phyloP scores from a whole-genome alignment of 2,329 filamentous ascomycete genomes.

The Stachybotrys chartarum region DNA sequence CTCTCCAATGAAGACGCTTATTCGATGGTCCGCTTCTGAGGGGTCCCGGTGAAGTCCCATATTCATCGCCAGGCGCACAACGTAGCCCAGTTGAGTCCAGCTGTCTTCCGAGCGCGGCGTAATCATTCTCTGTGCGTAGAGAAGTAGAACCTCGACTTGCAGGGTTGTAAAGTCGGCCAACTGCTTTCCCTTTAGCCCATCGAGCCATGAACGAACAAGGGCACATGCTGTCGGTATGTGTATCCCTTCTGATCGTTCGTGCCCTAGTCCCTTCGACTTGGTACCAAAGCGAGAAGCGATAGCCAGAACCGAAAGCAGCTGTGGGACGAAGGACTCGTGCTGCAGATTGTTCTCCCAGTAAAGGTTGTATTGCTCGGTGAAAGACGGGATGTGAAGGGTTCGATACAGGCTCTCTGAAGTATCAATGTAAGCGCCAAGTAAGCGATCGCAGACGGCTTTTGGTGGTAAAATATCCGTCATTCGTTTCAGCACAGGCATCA shows the following conservation, averaged over 20 bases:
- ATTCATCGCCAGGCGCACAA: conserved; percentile 51
- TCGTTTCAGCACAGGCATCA: conserved; percentile 48
- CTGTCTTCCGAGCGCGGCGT: conserved; percentile 42
- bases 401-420: conserved; percentile 47
- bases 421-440: conserved; percentile 41
- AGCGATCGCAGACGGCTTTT: conserved; percentile 41
- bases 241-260: conserved; percentile 45
- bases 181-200: conserved; percentile 43
- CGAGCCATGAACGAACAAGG: conserved; percentile 47
- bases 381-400: conserved; percentile 44
- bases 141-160: conserved; percentile 46
- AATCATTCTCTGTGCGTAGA: conserved; percentile 47
- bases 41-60: conserved; percentile 53
- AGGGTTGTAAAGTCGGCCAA: conserved; percentile 44
- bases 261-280: conserved; percentile 40
- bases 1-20: conserved; percentile 45
- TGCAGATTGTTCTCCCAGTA: conserved; percentile 44
- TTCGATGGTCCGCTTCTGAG: conserved; percentile 41
- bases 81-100: conserved; percentile 48
- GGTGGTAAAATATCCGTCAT: conserved; percentile 50
- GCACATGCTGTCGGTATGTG: conserved; percentile 51
- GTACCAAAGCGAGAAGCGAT: conserved; percentile 47
- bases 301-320: conserved; percentile 44
- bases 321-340: conserved; percentile 44
- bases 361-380: conserved; percentile 40